Evolutionary conservation across 2,329 filamentous ascomycete genomes (phyloP), one percentile per base, ranked within the genome.

Genomic region (Pseudogymnoascus sp.): DNA sequence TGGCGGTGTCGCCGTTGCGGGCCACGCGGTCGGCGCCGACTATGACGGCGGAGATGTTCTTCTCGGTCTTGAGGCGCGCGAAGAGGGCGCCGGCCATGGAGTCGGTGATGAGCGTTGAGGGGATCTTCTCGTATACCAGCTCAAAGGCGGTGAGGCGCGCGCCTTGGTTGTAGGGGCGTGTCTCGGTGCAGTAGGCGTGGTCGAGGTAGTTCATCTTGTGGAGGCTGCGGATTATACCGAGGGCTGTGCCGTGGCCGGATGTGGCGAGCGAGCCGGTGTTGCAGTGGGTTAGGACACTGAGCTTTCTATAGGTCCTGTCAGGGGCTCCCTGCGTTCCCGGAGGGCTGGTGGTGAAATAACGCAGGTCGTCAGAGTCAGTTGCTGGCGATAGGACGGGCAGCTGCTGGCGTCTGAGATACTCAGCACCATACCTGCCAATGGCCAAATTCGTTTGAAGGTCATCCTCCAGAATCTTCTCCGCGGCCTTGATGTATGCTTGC

Each of bases 261-360:
- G 95, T 99, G 26, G 95, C 95, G 35, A 99, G 86, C 19, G 93
- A 97, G 28, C 95, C 95, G 22, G 95, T 99, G 76, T 99, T 99
- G 81, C 95, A 99, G 77, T 99, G 96, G 10, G 95, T 99, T 68
- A 99, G 78, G 46, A 99, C 88, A n/a, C 90, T 91, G 59, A 96
- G 78, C 67, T 81, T 79, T 69, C 76, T 80, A 71, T 73, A 80
- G 71, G 67, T 82, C 74, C 66, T 77, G 59, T 41, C 81, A 73
- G 73, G 81, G 75, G 68, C 76, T 14, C 72, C 72, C 61, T 73
- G 72, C 2, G 72, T 73, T 56, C 68, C 70, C 19, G 71, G 74
- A 19, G 76, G 79, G 56, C 72, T 74, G 12, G 72, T 73, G 35
- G 72, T 74, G 60, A 67, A 74, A 53, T 70, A 74, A 37, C 68